These are phyloP conservation scores for Pythium phragmitis DNA, from an alignment of 352 stramenopile species.

Conservation along the genomic window DNA sequence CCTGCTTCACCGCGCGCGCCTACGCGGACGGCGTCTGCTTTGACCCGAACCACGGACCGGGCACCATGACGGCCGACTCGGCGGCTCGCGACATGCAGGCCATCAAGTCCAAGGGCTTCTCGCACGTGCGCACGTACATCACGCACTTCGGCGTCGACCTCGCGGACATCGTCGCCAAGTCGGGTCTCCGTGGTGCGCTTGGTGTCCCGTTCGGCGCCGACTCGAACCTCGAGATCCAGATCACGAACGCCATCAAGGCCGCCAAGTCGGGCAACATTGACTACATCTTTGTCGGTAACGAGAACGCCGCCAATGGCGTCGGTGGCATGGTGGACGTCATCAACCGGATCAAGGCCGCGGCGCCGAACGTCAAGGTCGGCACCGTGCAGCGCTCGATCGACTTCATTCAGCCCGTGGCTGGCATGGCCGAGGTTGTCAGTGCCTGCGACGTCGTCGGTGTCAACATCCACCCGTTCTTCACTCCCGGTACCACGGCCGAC, in stretches of 20 bases:
- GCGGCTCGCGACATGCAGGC: conserved; percentile 45
- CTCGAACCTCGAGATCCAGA: conserved; percentile 45
- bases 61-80: conserved; percentile 33
- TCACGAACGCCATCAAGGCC: conserved; percentile 37
- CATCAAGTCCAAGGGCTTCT: conserved; percentile 55
- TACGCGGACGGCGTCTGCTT: conserved; percentile 71
- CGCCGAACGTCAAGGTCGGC: conserved; percentile 54
- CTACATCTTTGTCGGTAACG: conserved; percentile 69
- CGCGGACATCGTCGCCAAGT: conserved; percentile 43
- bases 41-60: conserved; percentile 48
- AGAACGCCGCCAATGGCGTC: conserved; percentile 43
- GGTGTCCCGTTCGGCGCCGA: conserved; percentile 48
- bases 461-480: conserved; percentile 76
- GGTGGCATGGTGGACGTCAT: conserved; percentile 52
- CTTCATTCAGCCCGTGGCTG: conserved; percentile 34
- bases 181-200: conserved; percentile 46
- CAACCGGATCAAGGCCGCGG: conserved; percentile 42
- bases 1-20: conserved; percentile 35
- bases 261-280: conserved; percentile 41
- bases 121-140: conserved; percentile 70
- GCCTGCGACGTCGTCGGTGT: conserved; percentile 62
- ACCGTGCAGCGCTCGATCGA: conserved; percentile 70
- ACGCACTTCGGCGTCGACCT: conserved; percentile 55
- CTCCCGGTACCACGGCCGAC: conserved; percentile 26
- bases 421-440: conserved; percentile 44